Evolutionary conservation across 1,284 basidiomycete genomes (phyloP).

Genomic region (Fomes fomentarius): DNA sequence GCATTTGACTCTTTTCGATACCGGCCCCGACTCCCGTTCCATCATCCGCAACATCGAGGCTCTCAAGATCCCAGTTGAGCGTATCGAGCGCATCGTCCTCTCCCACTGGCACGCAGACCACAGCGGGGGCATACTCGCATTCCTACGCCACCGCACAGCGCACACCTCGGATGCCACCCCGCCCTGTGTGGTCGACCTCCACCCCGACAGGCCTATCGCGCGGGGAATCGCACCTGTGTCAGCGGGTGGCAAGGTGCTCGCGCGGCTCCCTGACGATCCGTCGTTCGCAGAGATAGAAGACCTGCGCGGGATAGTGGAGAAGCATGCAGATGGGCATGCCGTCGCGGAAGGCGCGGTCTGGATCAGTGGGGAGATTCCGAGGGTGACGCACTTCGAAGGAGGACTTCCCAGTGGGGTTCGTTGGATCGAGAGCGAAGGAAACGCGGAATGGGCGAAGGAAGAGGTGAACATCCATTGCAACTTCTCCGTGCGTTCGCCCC

Average conservation of each 20-base stretch:
- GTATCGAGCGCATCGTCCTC: conserved; percentile 66
- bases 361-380: conserved; percentile 80
- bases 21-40: conserved; percentile 75
- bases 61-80: conserved; percentile 56
- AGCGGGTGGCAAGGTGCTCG: conserved; percentile 54
- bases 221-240: conserved; percentile 78
- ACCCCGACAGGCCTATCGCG: conserved; percentile 73
- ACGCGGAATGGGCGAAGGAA: conserved; percentile 60
- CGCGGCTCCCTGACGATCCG: conserved; percentile 68
- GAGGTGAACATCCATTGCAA: conserved; percentile 45
- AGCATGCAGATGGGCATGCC: conserved; percentile 58
- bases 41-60: conserved; percentile 71
- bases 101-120: conserved; percentile 89
- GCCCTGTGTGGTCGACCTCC: conserved; percentile 66
- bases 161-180: conserved; percentile 15
- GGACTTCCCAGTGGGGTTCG: conserved; percentile 71
- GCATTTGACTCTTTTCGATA: conserved; percentile 72
- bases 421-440: conserved; percentile 48
- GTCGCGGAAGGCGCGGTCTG: conserved; percentile 65
- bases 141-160: conserved; percentile 48
- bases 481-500: background rate
- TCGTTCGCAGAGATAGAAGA: conserved; percentile 65
- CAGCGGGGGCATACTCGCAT: conserved; percentile 72
- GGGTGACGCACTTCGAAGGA: conserved; percentile 67
- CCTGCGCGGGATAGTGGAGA: conserved; percentile 60